Conservation (phyloP, 495 filamentous ascomycete species). For the Penicillium lividum region DNA sequence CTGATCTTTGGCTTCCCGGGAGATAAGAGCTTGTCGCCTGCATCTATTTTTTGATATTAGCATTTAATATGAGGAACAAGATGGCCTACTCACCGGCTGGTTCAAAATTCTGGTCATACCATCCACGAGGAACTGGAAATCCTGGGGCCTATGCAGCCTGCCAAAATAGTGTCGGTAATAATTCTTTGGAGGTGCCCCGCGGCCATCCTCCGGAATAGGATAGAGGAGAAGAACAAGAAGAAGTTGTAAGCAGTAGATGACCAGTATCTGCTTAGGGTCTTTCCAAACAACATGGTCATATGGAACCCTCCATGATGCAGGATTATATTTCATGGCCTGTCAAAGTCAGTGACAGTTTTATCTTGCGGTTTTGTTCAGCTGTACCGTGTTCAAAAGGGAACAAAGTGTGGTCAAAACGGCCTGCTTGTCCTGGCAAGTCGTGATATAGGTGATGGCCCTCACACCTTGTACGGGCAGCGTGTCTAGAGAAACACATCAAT, state of each 20-base stretch:
- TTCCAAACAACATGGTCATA: constrained; percentile 94
- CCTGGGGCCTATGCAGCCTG: constrained; percentile 86
- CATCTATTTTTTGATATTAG: constrained; percentile 47
- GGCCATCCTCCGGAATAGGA: constrained; percentile 78
- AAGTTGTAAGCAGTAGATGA: constrained; percentile 89
- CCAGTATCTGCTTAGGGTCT: constrained; percentile 87
- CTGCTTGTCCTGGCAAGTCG: constrained; percentile 86
- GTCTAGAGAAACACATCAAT: constrained; percentile 41
- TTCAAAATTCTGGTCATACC: constrained; percentile 93
- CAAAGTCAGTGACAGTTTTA: constrained; percentile 5
- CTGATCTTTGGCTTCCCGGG: constrained; percentile 76
- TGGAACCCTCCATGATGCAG: constrained; percentile 89
- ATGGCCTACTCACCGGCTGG: constrained; percentile 61
- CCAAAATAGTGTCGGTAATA: constrained; percentile 91
- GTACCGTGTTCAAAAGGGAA: constrained; percentile 93
- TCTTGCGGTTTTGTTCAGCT: constrained; percentile 23
- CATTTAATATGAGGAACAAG: too few relatives aligned
- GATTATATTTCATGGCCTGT: constrained; percentile 94
- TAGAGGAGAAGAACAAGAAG: constrained; percentile 88
- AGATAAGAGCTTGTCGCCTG: constrained; percentile 86
- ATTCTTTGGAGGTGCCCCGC: constrained; percentile 71
- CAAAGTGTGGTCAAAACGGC: constrained; percentile 85
- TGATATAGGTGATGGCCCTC: constrained; percentile 85
- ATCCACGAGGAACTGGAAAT: constrained; percentile 97
- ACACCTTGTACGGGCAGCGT: constrained; percentile 82